A percentile compares a stretch with the other conserved stretches of the same genome.
Evolutionary conservation across 2,329 filamentous ascomycete genomes (phyloP).

Genomic region (Chrysoporthe deuterocubensis): DNA sequence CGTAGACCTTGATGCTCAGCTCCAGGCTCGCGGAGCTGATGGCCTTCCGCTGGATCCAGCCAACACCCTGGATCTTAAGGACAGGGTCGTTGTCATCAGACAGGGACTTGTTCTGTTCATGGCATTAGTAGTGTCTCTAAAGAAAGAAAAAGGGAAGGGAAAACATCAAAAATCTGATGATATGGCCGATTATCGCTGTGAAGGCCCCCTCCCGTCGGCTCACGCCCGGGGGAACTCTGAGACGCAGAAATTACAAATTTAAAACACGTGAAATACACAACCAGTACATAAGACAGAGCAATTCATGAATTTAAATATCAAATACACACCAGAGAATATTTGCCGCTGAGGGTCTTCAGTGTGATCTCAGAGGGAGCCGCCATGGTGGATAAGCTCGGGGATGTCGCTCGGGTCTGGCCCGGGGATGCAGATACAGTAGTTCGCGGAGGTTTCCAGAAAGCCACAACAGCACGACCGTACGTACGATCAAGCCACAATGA

Average conservation of each 20-base stretch:
- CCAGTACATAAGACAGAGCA: not conserved
- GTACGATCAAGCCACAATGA: not conserved
- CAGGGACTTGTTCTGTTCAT: conserved; percentile 23
- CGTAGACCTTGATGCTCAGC: conserved; percentile 28
- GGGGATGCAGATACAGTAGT: not conserved
- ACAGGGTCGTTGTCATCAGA: conserved; percentile 30
- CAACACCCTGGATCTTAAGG: conserved; percentile 31
- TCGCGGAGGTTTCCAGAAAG: not conserved
- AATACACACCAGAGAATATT: conserved; percentile 20
- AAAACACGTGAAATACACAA: not conserved
- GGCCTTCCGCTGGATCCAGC: conserved; percentile 33
- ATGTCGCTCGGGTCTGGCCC: conserved; percentile 6
- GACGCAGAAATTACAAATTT: not conserved
- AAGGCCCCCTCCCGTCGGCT: not conserved
- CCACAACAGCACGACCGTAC: not conserved
- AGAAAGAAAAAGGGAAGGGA: too few species aligned
- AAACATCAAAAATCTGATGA: too few species aligned
- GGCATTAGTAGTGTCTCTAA: not conserved
- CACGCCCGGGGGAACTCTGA: not conserved
- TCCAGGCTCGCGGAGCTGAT: conserved; percentile 29
- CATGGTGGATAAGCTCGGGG: conserved; percentile 16
- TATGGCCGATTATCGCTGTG: too few species aligned
- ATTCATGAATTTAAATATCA: too few species aligned
- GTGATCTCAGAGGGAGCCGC: conserved; percentile 19
- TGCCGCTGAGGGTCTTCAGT: conserved; percentile 21